Percentiles rank a stretch among this genome's conserved stretches.
These are phyloP conservation scores for Termitomyces sp. DNA, from an alignment of 768 basidiomycete genomes.

Conservation along the genomic window DNA sequence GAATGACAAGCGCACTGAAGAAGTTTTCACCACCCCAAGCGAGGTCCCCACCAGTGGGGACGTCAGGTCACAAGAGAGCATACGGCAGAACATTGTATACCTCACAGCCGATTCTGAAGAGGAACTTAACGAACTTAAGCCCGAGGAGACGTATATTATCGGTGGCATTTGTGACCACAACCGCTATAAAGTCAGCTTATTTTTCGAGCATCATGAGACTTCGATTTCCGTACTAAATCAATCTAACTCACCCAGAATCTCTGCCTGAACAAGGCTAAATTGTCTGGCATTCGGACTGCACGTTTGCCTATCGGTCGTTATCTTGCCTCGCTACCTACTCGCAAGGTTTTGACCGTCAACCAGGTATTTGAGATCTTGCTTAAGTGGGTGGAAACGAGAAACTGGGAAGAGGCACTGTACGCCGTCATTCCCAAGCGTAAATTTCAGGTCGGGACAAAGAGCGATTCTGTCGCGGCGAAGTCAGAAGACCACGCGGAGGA, in stretches of 20 bases:
- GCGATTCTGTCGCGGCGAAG: conserved; percentile 11
- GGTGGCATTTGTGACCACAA: conserved; percentile 96
- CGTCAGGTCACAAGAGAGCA: conserved; percentile 4
- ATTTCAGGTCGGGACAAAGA: conserved; percentile 48
- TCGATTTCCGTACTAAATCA: conserved; percentile 1
- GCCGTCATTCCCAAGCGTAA: conserved; percentile 92
- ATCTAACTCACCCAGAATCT: conserved; percentile 52
- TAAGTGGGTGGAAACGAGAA: conserved; percentile 78
- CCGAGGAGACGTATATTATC: conserved; percentile 88
- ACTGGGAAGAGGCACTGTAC: conserved; percentile 85
- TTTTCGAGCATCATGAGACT: neutral
- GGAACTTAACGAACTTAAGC: conserved; percentile 75
- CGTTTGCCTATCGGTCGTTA: conserved; percentile 94
- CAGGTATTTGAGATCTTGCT: conserved; percentile 92
- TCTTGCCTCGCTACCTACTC: conserved; percentile 74
- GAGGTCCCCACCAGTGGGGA: neutral
- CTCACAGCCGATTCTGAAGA: conserved; percentile 92
- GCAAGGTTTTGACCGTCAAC: conserved; percentile 97
- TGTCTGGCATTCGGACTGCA: conserved; percentile 73
- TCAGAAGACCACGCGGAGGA: conserved; percentile 4
- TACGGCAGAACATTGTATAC: conserved; percentile 67
- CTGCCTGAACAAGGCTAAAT: conserved; percentile 80
- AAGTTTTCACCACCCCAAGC: neutral
- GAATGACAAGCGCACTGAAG: neutral
- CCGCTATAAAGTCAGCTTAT: conserved; percentile 71